phyloP scores from a whole-genome alignment of 768 basidiomycete genomes.

The Psilocybe sp. region DNA sequence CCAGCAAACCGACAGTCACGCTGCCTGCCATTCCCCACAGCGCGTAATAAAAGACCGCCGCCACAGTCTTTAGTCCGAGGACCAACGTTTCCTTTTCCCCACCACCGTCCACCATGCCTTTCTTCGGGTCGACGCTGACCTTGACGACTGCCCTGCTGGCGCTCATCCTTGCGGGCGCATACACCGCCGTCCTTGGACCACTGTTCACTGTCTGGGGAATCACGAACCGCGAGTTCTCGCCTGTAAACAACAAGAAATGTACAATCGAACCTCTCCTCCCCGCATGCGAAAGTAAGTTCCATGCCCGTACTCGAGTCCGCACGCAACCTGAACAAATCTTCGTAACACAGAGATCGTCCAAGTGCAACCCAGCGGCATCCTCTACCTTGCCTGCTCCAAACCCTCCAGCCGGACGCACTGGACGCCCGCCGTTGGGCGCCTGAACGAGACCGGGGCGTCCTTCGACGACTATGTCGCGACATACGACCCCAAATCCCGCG shows the following conservation, averaged over 20 bases:
- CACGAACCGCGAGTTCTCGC: not conserved
- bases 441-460: constrained; percentile 37
- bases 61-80: too few species aligned
- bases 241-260: constrained; percentile 4
- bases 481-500: constrained; percentile 47
- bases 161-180: not conserved
- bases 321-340: not conserved
- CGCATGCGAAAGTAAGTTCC: constrained; percentile 6
- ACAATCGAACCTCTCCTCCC: constrained; percentile 5
- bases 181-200: constrained; percentile 1
- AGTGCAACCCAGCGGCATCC: constrained; percentile 50
- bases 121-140: too few species aligned
- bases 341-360: not conserved
- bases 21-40: too few species aligned
- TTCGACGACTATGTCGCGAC: constrained; percentile 56
- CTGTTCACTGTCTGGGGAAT: constrained; percentile 1
- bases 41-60: too few species aligned
- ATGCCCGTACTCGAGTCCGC: not conserved
- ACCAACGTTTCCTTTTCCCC: too few species aligned
- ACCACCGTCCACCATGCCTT: too few species aligned
- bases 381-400: constrained; percentile 66
- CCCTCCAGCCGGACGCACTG: constrained; percentile 46
- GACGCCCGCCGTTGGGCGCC: constrained; percentile 40
- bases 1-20: too few species aligned
- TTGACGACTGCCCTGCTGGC: not conserved